These are phyloP conservation scores for Globisporangium spiculum DNA, from an alignment of 352 stramenopile genomes.

Conservation along the genomic window DNA sequence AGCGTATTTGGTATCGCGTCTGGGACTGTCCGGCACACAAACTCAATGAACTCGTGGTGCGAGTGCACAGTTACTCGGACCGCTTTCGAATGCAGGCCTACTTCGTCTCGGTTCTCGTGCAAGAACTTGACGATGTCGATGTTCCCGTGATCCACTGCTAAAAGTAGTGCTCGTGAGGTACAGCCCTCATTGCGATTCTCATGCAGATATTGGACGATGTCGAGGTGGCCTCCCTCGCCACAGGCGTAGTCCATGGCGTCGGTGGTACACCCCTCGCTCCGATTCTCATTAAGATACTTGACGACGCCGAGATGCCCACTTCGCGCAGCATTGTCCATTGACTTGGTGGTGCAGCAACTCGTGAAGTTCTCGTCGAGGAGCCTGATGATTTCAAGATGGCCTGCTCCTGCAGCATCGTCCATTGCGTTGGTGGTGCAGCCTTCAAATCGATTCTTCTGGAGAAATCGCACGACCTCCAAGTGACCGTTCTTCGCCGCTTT, in stretches of 20 bases:
- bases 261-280: not conserved
- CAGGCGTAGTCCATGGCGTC: not conserved
- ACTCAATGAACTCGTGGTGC: not conserved
- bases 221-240: not conserved
- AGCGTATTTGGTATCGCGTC: not conserved
- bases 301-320: not conserved
- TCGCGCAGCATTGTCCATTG: not conserved
- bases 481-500: not conserved
- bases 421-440: not conserved
- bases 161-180: not conserved
- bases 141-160: not conserved
- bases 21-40: not conserved
- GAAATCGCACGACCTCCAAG: not conserved
- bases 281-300: not conserved
- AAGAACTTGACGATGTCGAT: not conserved
- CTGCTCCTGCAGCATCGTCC: not conserved
- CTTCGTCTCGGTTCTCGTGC: not conserved
- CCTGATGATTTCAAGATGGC: not conserved
- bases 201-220: not conserved
- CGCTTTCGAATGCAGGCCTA: not conserved
- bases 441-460: not conserved
- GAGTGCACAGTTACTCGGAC: not conserved
- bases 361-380: not conserved
- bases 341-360: not conserved
- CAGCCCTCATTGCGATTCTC: not conserved